Base-by-base conservation (phyloP, 306 rosid genomes). In the Elaeagnus macrophylla region DNA sequence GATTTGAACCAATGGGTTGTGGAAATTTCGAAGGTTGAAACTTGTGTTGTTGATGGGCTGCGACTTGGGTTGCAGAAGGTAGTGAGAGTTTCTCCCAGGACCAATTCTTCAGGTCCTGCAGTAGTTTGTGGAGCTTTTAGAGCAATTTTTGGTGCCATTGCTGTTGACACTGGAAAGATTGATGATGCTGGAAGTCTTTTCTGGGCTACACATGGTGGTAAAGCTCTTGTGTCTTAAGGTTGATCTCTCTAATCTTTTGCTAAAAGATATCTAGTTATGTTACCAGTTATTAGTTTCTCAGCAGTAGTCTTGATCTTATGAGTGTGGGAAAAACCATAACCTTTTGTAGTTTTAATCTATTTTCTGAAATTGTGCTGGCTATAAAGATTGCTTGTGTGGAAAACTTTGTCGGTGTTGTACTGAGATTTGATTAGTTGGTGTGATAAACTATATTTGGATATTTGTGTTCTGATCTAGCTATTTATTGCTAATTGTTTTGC, bases 41-140 rank as follows among this genome's bases (percentile, higher is more conserved):
- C 79, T 1, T 85, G 89, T 54, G 67, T 77, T 19, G 56, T 45
- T 0, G 84, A 79, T 43, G 89, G 66, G 48, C 12, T 15, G 49
- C 62, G 50, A 9, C 59, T 85, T 62, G 78, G 73, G 19, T 60
- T 85, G 74, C 74, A 70, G 11, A 79, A 85, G 70, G 76, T 81
- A 9, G 72, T 85, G 13, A 75, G 94, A 9, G 84, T 87, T 43
- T 77, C 95, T 9, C 8, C 75, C 48, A 83, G 77, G 75, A 83
- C 94, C 20, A 48, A 79, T 62, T 77, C 89, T 35, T 68, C 96
- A 11, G 1, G 76, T 43, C 73, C 89, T 10, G 9, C 57, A 16
- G 80, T 83, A 42, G 80, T 81, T 59, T 88, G 89, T 44, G 80
- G 78, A 13, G 94, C 96, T 1, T 83, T 83, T 43, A 79, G 96